Percentiles rank a stretch among this genome's conserved stretches.
phyloP scores from a whole-genome alignment of 1,284 basidiomycete genomes.

The Lentinula novae-zelandiae region DNA sequence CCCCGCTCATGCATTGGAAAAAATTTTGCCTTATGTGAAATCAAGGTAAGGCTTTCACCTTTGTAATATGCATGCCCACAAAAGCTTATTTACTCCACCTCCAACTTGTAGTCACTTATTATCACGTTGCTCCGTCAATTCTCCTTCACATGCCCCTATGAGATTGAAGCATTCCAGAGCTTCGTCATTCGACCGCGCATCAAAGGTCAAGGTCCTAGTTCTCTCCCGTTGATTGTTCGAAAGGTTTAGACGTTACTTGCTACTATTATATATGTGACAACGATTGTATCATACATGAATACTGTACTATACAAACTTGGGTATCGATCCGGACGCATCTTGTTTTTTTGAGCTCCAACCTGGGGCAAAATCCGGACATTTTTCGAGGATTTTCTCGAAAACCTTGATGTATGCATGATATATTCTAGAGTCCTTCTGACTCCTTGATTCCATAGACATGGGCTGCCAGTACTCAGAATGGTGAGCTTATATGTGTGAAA shows the following conservation, averaged over 20 bases:
- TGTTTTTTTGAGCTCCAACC: no score
- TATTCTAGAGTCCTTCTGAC: no score
- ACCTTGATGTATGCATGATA: no score
- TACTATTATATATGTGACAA: background rate
- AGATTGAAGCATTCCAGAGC: slow-evolving; percentile 58
- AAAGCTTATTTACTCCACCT: background rate
- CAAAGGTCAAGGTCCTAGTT: slow-evolving; percentile 45
- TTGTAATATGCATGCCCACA: background rate
- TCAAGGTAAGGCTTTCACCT: slow-evolving; percentile 36
- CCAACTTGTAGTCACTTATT: slow-evolving; percentile 34
- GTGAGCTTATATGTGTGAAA: no score
- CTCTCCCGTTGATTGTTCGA: slow-evolving; percentile 48
- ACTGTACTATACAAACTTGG: no score
- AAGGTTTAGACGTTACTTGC: slow-evolving; percentile 22
- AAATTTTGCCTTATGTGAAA: slow-evolving; percentile 50
- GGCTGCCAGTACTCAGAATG: no score
- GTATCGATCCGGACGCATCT: no score
- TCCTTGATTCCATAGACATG: no score
- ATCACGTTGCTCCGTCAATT: slow-evolving; percentile 48
- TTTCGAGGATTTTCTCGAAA: no score
- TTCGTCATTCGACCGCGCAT: slow-evolving; percentile 59
- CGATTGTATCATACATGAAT: background rate
- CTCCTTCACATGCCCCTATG: slow-evolving; percentile 40
- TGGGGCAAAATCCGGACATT: no score
- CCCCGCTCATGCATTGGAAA: slow-evolving; percentile 55